Conservation (phyloP, 441 rosid genomes). For the Croton setiger region DNA sequence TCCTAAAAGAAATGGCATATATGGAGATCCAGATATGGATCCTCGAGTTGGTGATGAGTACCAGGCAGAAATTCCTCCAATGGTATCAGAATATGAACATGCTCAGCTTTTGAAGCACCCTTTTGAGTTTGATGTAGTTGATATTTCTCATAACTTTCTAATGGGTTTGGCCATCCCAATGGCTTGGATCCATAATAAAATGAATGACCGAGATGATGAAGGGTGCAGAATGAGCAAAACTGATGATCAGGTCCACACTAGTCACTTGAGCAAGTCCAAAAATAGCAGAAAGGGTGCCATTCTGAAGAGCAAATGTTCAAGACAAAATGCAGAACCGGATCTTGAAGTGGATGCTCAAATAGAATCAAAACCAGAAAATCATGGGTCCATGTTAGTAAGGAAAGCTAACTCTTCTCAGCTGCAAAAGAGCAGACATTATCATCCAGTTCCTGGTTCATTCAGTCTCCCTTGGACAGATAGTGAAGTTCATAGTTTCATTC, state of each 20-base stretch:
- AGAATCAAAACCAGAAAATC: constrained; percentile 26
- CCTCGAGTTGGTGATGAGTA: constrained; percentile 71
- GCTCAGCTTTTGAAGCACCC: constrained; percentile 39
- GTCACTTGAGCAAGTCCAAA: constrained; percentile 33
- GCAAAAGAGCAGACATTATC: constrained; percentile 18
- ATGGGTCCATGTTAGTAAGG: constrained; percentile 9
- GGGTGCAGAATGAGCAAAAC: constrained; percentile 22
- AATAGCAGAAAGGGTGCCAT: constrained; percentile 32
- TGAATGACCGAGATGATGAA: constrained; percentile 20
- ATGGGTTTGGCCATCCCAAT: constrained; percentile 49
- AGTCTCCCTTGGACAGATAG: constrained; percentile 44
- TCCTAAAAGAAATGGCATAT: constrained; percentile 36
- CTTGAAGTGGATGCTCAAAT: constrained; percentile 21
- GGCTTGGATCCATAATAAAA: constrained; percentile 34
- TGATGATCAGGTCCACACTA: constrained; percentile 29
- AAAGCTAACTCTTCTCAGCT: constrained; percentile 18
- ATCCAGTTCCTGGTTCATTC: constrained; percentile 42
- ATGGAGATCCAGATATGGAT: constrained; percentile 49
- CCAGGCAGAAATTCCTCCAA: constrained; percentile 62
- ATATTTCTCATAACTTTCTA: constrained; percentile 39
- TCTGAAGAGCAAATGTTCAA: constrained; percentile 32
- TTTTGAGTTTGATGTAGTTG: constrained; percentile 29
- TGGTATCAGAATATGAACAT: constrained; percentile 43
- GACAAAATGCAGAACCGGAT: constrained; percentile 24
- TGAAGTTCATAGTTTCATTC: constrained; percentile 55